Base-by-base conservation (phyloP, 2,329 filamentous ascomycete genomes). In the Fusarium sublunatum region DNA sequence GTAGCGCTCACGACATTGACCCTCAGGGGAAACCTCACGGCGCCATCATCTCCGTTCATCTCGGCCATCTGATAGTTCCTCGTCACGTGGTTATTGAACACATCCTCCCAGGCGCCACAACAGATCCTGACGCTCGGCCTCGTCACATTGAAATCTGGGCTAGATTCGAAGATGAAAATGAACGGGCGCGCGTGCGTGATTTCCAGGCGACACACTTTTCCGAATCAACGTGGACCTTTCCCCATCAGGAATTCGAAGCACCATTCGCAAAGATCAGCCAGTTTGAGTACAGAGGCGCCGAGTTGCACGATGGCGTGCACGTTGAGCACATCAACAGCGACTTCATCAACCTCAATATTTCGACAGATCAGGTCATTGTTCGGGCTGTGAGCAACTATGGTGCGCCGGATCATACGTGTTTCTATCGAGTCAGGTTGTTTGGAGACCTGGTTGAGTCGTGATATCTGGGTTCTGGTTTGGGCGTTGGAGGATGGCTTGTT, bases 11-110 rank as follows among this genome's bases (percentile, higher is more conserved):
- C 4, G 77, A 78, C 1, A 64, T 71, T 10, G 77, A 81, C 44
- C 74, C 73, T 12, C 76, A 78, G 13, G 75, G 76, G 10, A 71
- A 73, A 13, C 81, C 81, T 7, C 81, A 83, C 44, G 86, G 87
- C 34, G 86, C 88, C 2, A 85, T 87, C 49, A 78, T 98, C 13
- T 85, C 84, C 8, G 85, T 96, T 15, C 75, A 86, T 36, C 81
- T 89, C 15, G 80, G 83, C 31, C 75, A 82, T 31, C 73, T 77
- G 6, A 82, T 93, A 53, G 81, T 88, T 28, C 90, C 91, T 0
- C 85, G 88, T 65, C 83, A 92, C 66, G 72, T 94, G 2, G 86
- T 91, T 2, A 74, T 94, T 39, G 91, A 94, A 71, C 90, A 93
- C 73, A 88, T 92, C 53, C 78, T 86, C 2, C 81, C 82, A 7